Evolutionary conservation across 257 asterid genomes (phyloP).

Genomic region (Solanum peruvianum): DNA sequence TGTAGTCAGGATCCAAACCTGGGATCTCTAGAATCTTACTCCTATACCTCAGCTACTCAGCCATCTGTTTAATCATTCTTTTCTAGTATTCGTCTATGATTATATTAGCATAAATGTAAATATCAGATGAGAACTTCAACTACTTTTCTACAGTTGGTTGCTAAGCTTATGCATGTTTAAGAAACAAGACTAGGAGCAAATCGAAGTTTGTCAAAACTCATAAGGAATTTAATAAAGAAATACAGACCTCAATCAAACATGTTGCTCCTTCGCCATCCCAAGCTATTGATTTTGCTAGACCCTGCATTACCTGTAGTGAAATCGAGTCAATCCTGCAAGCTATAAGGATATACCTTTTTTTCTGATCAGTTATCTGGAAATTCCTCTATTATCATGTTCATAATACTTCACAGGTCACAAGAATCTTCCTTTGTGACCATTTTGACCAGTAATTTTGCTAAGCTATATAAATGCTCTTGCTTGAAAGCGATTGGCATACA

Average conservation of each 20-base stretch:
- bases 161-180: neutral
- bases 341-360: neutral
- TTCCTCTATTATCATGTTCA: neutral
- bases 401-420: neutral
- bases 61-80: neutral
- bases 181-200: neutral
- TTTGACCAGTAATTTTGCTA: neutral
- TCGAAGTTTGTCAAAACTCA: neutral
- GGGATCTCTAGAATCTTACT: neutral
- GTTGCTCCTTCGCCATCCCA: slow-evolving; percentile 99
- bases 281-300: slow-evolving; percentile 97
- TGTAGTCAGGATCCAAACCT: neutral
- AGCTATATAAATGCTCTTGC: neutral
- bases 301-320: slow-evolving; percentile 80
- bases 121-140: neutral
- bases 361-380: neutral
- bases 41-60: neutral
- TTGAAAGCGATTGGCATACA: neutral
- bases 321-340: neutral
- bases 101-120: neutral
- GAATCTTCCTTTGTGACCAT: neutral
- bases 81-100: neutral
- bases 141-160: neutral
- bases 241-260: slow-evolving; percentile 86
- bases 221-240: neutral